phyloP scores from a whole-genome alignment of 371 early-diverging fungal species.

The Mucor velutinosus region DNA sequence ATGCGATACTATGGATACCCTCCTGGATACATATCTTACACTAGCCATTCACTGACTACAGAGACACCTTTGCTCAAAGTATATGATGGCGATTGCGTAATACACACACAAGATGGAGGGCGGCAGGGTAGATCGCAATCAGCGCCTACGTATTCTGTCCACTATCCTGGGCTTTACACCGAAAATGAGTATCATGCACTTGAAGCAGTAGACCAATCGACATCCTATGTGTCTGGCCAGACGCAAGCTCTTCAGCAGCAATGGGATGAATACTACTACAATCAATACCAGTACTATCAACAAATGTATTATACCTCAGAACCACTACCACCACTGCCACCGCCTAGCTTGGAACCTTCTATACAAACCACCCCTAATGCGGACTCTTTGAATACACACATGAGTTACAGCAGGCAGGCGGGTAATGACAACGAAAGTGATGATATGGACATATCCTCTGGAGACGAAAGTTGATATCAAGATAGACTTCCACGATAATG shows the following conservation, averaged over 20 bases:
- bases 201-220: not conserved
- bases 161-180: not conserved
- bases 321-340: not conserved
- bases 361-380: not conserved
- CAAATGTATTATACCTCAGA: not conserved
- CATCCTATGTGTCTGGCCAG: not conserved
- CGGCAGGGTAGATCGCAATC: not conserved
- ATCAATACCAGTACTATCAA: not conserved
- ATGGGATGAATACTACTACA: conserved; percentile 2
- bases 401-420: not conserved
- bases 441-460: conserved; percentile 18
- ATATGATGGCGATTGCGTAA: not conserved
- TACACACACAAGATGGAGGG: not conserved
- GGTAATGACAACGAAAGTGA: not conserved
- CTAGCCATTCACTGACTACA: not conserved
- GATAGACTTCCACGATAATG: no score
- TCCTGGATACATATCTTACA: conserved; percentile 15
- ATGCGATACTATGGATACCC: conserved; percentile 31
- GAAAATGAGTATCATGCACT: not conserved
- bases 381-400: not conserved
- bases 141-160: not conserved
- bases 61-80: not conserved
- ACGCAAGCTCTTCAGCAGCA: not conserved
- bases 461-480: not conserved
- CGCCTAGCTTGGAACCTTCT: not conserved